Evolutionary conservation across 2,329 filamentous ascomycete genomes (phyloP), one percentile per base, ranked within the genome.

Genomic region (Drechslera avenae): DNA sequence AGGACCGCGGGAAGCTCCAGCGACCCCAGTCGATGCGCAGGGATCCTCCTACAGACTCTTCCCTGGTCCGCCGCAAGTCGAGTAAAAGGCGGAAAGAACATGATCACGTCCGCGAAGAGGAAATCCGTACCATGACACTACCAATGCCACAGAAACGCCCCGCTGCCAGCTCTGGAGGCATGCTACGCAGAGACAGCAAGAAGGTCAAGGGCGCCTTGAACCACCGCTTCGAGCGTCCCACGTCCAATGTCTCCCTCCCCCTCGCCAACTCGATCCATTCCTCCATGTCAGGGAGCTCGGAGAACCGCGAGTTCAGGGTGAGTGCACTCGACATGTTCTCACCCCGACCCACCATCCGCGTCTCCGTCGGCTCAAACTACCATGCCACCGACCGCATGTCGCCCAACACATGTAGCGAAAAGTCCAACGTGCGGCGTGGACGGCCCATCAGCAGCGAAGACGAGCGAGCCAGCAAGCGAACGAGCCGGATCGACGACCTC

Each of bases 111-210:
- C 83, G 93, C 50, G 92, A 96, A 74, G 90, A 90, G 56, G 91
- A 96, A 74, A 91, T 97, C 67, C 89, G 87, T 68, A 86, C 90
- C 46, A 90, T 97, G 88, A 89, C 85, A 66, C 83, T 85, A 54
- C 80, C 82, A 2, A 82, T 87, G 60, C 86, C 89, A 5, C 76
- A 86, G 53, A 81, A 79, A 45, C 83, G 89, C 43, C 80, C 86
- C 5, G 81, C 81, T 9, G 81, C 82, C 39, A 82, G 86, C 53
- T 78, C 80, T 26, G 83, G 81, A 71, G 82, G 82, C 45, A 78
- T 84, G 37, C 81, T 88, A 37, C 81, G 84, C 51, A 82, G 79
- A 71, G 82, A 90, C 60, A 89, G 83, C 67, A 87, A 85, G 72
- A 86, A 85, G 67, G 78, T 83, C 45, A 86, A 83, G 46, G 82